Evolutionary conservation across 345 rosid species (phyloP).

Genomic region (Jatropha curcas): DNA sequence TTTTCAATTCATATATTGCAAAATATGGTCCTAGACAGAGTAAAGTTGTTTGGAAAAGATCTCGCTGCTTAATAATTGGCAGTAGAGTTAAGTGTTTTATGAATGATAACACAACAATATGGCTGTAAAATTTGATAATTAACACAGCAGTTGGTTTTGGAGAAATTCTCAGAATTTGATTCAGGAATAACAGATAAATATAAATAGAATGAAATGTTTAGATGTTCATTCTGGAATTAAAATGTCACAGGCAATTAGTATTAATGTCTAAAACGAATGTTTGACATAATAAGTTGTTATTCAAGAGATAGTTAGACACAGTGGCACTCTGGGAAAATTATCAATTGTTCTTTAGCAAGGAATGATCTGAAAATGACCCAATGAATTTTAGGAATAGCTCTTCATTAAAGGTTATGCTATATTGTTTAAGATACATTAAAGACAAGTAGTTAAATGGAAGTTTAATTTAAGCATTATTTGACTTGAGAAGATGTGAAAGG

Average conservation of each 20-base stretch:
- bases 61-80: background rate
- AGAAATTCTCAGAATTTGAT: background rate
- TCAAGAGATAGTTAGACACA: background rate
- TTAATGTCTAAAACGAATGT: background rate
- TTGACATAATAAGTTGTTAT: background rate
- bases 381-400: background rate
- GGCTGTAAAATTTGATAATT: background rate
- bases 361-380: background rate
- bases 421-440: background rate
- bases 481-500: background rate
- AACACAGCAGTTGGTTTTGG: background rate
- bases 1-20: background rate
- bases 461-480: background rate
- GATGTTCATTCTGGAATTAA: background rate
- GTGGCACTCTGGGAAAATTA: background rate
- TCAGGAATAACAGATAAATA: background rate
- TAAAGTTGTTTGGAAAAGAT: conserved; percentile 1
- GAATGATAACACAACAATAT: background rate
- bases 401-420: background rate
- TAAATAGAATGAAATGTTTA: background rate
- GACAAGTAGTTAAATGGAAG: background rate
- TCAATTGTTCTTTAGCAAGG: background rate
- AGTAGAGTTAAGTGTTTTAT: background rate
- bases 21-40: background rate
- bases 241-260: background rate